These are phyloP conservation scores for Ophiostoma piceae DNA, from an alignment of 2,329 filamentous ascomycete genomes.

Conservation along the genomic window DNA sequence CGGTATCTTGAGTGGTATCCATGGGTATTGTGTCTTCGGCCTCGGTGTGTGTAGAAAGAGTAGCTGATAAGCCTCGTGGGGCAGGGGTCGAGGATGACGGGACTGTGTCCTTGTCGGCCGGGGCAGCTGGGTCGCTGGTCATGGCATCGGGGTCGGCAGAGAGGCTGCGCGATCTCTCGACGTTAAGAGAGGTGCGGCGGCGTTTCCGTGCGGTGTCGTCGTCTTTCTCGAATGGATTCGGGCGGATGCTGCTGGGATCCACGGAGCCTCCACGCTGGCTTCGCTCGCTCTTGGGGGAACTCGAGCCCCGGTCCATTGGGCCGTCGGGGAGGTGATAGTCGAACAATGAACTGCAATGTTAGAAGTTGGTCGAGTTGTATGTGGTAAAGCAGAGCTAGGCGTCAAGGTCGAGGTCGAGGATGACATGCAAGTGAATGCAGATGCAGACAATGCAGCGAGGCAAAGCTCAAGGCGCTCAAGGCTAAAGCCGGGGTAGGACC, in stretches of 20 bases:
- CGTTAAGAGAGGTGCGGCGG: constrained; percentile 54
- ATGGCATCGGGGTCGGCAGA: constrained; percentile 36
- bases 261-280: constrained; percentile 56
- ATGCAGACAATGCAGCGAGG: neutral
- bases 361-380: neutral
- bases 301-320: constrained; percentile 51
- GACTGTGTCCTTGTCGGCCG: neutral
- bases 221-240: constrained; percentile 54
- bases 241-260: constrained; percentile 58
- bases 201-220: constrained; percentile 54
- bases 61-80: neutral
- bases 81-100: neutral
- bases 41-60: neutral
- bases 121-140: neutral
- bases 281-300: constrained; percentile 41
- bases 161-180: constrained; percentile 44
- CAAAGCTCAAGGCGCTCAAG: neutral
- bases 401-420: neutral
- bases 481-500: neutral
- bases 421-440: neutral
- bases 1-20: neutral
- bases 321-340: constrained; percentile 17
- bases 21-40: neutral
- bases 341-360: constrained; percentile 8
- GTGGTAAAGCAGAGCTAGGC: neutral